These are phyloP conservation scores for Tolypocladium endophyticum DNA, from an alignment of 2,329 filamentous ascomycete genomes.

Conservation along the genomic window DNA sequence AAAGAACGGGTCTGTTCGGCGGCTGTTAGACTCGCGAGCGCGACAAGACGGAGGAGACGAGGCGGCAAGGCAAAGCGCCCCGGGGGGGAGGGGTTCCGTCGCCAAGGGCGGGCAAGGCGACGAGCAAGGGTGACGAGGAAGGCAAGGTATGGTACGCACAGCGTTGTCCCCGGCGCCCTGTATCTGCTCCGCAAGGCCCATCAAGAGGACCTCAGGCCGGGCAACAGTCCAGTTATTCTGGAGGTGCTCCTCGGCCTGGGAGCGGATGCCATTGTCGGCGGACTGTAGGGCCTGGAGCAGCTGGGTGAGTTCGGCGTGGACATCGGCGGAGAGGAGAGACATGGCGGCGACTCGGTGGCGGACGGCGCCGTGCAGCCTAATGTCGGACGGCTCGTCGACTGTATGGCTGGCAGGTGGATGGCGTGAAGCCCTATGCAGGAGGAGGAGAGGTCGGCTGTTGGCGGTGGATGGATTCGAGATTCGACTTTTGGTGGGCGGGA, in stretches of 20 bases:
- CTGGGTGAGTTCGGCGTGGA: slow-evolving; percentile 74
- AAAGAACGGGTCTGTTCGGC: slow-evolving; percentile 69
- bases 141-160: slow-evolving; percentile 34
- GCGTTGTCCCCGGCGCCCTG: slow-evolving; percentile 62
- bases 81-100: no score
- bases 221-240: slow-evolving; percentile 79
- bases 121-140: neutral
- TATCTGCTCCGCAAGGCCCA: slow-evolving; percentile 91
- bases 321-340: slow-evolving; percentile 78
- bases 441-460: slow-evolving; percentile 1
- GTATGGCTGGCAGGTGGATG: slow-evolving; percentile 3
- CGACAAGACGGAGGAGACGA: neutral
- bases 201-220: slow-evolving; percentile 77
- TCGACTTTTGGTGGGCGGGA: slow-evolving; percentile 11
- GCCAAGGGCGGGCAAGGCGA: neutral
- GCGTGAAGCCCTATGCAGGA: slow-evolving; percentile 1
- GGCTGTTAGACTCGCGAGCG: neutral
- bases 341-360: slow-evolving; percentile 27
- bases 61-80: neutral
- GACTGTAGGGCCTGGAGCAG: slow-evolving; percentile 83
- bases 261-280: slow-evolving; percentile 74
- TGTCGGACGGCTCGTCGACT: slow-evolving; percentile 4
- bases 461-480: slow-evolving; percentile 3
- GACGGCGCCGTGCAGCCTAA: slow-evolving; percentile 10
- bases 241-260: slow-evolving; percentile 81